Evolutionary conservation across 257 asterid species (phyloP).

Genomic region (Nicotiana noctiflora): DNA sequence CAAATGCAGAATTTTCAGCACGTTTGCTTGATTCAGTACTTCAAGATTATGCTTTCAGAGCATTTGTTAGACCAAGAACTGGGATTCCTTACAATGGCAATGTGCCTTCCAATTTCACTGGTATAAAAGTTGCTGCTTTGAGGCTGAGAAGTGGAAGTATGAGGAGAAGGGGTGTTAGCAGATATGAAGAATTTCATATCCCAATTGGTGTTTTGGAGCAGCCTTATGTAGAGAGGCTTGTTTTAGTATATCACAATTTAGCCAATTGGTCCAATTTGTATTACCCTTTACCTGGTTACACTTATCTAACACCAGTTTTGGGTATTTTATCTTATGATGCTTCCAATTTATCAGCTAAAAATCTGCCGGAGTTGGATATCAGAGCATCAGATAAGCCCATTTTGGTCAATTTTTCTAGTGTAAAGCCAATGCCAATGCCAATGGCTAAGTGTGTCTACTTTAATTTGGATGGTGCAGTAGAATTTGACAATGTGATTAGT

Average conservation of each 20-base stretch:
- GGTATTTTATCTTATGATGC: conserved; percentile 82
- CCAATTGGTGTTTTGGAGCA: conserved; percentile 62
- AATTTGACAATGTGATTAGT: conserved; percentile 45
- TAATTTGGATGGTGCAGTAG: conserved; percentile 57
- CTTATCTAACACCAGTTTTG: conserved; percentile 56
- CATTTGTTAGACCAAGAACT: conserved; percentile 55
- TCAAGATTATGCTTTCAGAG: conserved; percentile 68
- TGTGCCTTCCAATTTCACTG: conserved; percentile 59
- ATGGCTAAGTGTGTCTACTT: conserved; percentile 53
- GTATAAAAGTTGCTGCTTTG: conserved; percentile 60
- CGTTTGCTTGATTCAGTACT: conserved; percentile 70
- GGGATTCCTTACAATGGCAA: conserved; percentile 52
- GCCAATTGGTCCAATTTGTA: conserved; percentile 56
- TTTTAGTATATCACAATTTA: conserved; percentile 70
- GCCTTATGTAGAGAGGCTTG: conserved; percentile 81
- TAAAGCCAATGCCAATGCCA: conserved; percentile 16
- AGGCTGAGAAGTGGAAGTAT: conserved; percentile 94
- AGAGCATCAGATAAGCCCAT: conserved; percentile 47
- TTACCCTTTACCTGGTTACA: conserved; percentile 69
- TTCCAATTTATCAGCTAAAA: conserved; percentile 45
- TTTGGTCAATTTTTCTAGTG: conserved; percentile 26
- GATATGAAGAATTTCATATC: conserved; percentile 50
- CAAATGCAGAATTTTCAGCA: conserved; percentile 33
- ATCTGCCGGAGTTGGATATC: conserved; percentile 54
- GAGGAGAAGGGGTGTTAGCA: conserved; percentile 56